Conservation (phyloP, 805 yeast genomes). For the Candida awuae region DNA sequence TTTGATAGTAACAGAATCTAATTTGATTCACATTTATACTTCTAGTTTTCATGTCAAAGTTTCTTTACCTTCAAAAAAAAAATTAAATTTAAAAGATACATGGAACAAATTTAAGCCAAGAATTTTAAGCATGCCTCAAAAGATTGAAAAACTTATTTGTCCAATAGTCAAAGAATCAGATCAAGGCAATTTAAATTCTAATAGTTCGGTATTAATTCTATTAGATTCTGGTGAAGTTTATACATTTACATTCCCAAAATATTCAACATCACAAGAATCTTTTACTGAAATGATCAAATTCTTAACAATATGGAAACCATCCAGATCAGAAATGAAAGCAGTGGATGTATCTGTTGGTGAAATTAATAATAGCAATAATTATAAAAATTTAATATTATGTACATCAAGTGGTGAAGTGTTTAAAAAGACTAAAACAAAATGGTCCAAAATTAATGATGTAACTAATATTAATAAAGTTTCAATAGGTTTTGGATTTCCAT, state of each 20-base stretch:
- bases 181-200: constrained; percentile 25
- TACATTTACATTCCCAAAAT: constrained; percentile 26
- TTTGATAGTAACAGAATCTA: constrained; percentile 52
- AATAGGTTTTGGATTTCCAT: constrained; percentile 10
- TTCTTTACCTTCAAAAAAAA: constrained; percentile 26
- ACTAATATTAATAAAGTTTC: constrained; percentile 29
- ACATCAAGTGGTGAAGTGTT: constrained; percentile 66
- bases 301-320: constrained; percentile 53
- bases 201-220: constrained; percentile 36
- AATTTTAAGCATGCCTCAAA: constrained; percentile 34
- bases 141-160: constrained; percentile 28
- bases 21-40: constrained; percentile 50
- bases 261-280: constrained; percentile 25
- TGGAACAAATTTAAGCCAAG: constrained; percentile 51
- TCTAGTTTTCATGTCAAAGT: constrained; percentile 51
- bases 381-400: constrained; percentile 41
- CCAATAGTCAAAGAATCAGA: constrained; percentile 15
- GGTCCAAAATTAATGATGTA: constrained; percentile 33
- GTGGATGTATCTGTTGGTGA: constrained; percentile 59
- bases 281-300: constrained; percentile 40
- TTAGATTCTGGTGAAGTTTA: constrained; percentile 56
- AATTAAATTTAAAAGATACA: constrained; percentile 34
- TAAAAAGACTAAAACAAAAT: constrained; percentile 20
- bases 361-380: constrained; percentile 44
- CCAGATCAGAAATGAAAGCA: constrained; percentile 47